Evolutionary conservation across 1,284 basidiomycete genomes (phyloP), one percentile per base, ranked within the genome.

Genomic region (Caloboletus inedulis): DNA sequence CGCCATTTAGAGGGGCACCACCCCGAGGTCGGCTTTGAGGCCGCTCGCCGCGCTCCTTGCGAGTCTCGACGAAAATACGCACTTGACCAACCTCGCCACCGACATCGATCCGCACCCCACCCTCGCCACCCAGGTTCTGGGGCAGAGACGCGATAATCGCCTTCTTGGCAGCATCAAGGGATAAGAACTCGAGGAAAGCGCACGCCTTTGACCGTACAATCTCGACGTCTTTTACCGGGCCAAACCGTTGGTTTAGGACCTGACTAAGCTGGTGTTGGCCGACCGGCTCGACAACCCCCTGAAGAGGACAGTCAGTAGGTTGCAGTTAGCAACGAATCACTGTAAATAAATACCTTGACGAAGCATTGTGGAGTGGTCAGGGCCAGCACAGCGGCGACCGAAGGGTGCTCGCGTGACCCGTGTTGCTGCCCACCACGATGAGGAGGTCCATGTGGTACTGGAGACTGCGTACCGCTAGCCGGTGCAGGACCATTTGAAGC

Each of bases 101-200:
- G 14, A 77, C 73, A 47, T 87, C 87, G 43, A 95, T 74, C 63
- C 82, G 83, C 54, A 98, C 79, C n/a, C 91, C 92, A 51, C 92
- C 93, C 64, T 95, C 91, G 30, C 92, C 94, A 54, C 92, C 93
- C 57, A 85, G 82, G 40, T 68, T 59, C 33, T 72, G 65, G 2
- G 81, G 77, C 45, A 94, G 71, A 36, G 85, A 89, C 4, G 86
- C 80, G 23, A 81, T 73, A 62, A 98, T 95, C 3, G 96, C 96
- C 52, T 86, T 84, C 60, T 85, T 82, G 14, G 96, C 96, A 25
- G 82, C 75, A 4, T 97, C 94, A 56, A 94, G 72, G 8, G 75
- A 76, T 34, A 70, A 72, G 74, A 96, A 99, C 71, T 98, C 95
- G 63, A 95, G 80, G 79, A 98, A 98, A 1, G 95, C 96, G 67